These are phyloP conservation scores for Claviceps sp. DNA, from an alignment of 2,329 filamentous ascomycete species.

Conservation along the genomic window DNA sequence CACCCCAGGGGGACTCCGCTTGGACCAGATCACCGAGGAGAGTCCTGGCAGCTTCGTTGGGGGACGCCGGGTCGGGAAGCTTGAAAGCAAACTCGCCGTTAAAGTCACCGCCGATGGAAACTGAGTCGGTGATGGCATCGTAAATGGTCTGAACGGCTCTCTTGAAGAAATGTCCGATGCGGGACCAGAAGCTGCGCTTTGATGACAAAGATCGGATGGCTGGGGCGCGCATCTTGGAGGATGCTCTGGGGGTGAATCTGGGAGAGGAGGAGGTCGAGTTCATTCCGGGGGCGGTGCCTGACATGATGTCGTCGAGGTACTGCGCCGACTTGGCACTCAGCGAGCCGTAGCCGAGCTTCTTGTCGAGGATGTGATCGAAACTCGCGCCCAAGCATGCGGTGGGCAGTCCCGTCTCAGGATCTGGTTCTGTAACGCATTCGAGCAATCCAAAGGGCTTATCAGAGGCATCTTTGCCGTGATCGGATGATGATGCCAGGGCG, in stretches of 20 bases:
- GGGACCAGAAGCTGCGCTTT: conserved; percentile 5
- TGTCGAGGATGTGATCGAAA: conserved; percentile 5
- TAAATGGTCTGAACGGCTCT: background rate
- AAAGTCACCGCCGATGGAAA: conserved; percentile 6
- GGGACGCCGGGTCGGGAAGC: conserved; percentile 8
- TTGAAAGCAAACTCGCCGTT: conserved; percentile 10
- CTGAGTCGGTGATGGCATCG: conserved; percentile 1
- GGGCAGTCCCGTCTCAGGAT: background rate
- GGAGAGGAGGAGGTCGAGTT: background rate
- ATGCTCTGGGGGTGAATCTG: background rate
- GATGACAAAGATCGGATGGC: conserved; percentile 1
- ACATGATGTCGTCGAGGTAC: conserved; percentile 6
- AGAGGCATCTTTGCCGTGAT: background rate
- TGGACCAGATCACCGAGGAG: background rate
- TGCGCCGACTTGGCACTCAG: conserved; percentile 6
- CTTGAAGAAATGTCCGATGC: background rate
- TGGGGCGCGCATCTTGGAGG: background rate
- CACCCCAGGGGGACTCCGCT: conserved; percentile 3
- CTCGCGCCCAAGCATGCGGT: conserved; percentile 4
- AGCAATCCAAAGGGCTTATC: background rate
- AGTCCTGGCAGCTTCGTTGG: background rate
- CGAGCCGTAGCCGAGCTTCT: background rate
- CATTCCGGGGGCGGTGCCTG: background rate
- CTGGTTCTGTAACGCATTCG: background rate
- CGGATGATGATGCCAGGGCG: background rate